Base-by-base conservation (phyloP, 345 rosid species). In the Eutrema japonicum region DNA sequence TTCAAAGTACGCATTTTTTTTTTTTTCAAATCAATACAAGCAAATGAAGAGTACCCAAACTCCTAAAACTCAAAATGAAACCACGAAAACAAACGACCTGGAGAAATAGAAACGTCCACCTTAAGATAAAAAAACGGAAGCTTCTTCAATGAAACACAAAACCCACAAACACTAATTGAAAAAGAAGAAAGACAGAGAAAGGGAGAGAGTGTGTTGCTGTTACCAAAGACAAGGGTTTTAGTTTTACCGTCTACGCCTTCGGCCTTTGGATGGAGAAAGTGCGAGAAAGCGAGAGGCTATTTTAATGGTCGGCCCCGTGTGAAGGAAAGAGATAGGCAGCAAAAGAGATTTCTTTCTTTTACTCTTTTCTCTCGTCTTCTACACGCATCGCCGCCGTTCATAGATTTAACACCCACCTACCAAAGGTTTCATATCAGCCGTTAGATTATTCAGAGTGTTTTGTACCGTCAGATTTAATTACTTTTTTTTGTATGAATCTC, bases 261-360 rank as follows among this genome's bases (percentile, higher is more conserved):
- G 38, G 30, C 67, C 54, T 67, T 59, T 51, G 40, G 73, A 43
- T 59, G 10, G 55, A 60, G 42, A 50, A 14, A 10, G 22, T 41
- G 69, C 9, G 48, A 54, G 79, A 77, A 40, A 70, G 75, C 37
- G 71, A 70, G 75, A 56, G 75, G 62, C 45, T 54, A 7, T 75
- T 49, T 47, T 38, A 45, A 55, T 63, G 79, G 76, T 70, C 72
- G 72, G 75, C 74, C 71, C 71, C 75, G 76, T 18, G 18, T 49
- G 62, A 22, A 56, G 74, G 76, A 76, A 18, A 71, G 76, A 77
- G 71, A 77, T 70, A 49, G 76, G 66, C 42, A 63, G 33, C 27
- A 0, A 36, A 42, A 48, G 32, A 40, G 67, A 40, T 56, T 27
- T 42, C 64, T 18, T 54, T 4, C 11, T 57, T 7, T 43, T 35